These are phyloP conservation scores for Stephania yunnanensis DNA, from an alignment of 164 flowering plant genomes.

Conservation along the genomic window DNA sequence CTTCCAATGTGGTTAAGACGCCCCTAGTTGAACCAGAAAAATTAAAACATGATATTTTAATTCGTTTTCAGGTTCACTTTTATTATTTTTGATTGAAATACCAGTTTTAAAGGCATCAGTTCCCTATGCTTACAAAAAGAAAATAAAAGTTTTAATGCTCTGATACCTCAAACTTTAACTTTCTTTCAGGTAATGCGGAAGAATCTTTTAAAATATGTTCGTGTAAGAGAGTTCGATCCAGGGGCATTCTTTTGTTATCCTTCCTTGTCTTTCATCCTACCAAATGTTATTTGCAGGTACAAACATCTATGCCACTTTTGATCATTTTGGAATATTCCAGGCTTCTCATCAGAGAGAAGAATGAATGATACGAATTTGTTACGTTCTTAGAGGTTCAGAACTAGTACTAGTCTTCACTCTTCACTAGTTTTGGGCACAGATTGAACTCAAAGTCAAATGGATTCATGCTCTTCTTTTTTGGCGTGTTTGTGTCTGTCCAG, in stretches of 20 bases:
- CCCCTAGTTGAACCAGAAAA: too few species aligned
- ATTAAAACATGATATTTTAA: too few species aligned
- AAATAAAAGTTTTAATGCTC: too few species aligned
- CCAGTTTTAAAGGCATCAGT: neutral
- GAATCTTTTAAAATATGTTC: slow-evolving; percentile 63
- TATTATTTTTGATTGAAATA: neutral
- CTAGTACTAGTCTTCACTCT: too few species aligned
- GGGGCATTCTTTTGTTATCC: slow-evolving; percentile 72
- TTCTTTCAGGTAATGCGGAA: slow-evolving; percentile 73
- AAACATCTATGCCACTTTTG: neutral
- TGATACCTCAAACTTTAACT: neutral
- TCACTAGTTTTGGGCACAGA: too few species aligned
- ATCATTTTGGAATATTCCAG: neutral
- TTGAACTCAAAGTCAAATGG: too few species aligned
- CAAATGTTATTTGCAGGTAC: slow-evolving; percentile 97
- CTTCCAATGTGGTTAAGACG: too few species aligned
- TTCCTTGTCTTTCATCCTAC: slow-evolving; percentile 54
- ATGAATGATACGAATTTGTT: neutral
- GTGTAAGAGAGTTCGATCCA: slow-evolving; percentile 81
- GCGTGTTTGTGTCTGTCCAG: too few species aligned
- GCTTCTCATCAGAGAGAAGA: neutral
- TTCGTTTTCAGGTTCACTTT: neutral
- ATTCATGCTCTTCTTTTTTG: too few species aligned
- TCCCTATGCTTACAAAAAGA: too few species aligned
- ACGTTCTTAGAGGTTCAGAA: neutral